Base-by-base conservation (phyloP, 2,329 filamentous ascomycete genomes). In the Fusarium liriodendri region DNA sequence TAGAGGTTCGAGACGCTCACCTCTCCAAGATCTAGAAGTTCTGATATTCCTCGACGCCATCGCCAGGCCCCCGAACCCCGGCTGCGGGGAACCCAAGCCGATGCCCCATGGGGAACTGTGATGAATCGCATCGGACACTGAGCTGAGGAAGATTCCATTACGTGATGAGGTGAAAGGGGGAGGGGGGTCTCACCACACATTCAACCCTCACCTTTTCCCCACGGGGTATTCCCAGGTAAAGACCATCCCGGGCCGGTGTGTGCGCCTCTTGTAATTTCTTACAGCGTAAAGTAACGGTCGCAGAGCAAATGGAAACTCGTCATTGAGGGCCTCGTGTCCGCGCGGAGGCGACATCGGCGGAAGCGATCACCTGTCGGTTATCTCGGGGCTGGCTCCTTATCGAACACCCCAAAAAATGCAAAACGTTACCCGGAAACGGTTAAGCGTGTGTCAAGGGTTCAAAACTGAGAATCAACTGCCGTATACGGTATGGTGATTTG, bases 401-500 rank as follows among this genome's bases (percentile, higher is more conserved):
- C 75, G 67, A 54, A 27, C 22, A 22, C 22, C 22, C 5, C 8
- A 6, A 62, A 64, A 70, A 25, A 55, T 78, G 76, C 64, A 70
- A 78, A 76, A 57, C 29, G 64, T 76, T 78, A 18, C 76, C 76
- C 55, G 18, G 5, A 64, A 69, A 10, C 13, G 42, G 76, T 47
- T 66, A 78, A 74, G 76, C 59, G 62, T 2, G 1, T 14, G 32
- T 50, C 25, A 60, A 65, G 16, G 67, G 62, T 32, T 25, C 25
- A 33, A 73, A 71, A 61, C 52, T 77, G 76, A 77, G 72, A 73
- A 67, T 55, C 29, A 72, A 66, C 67, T 75, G 67, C 76, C 69
- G 33, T 47, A 77, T 68, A 22, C 38, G 62, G 70, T 9, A 62
- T 52, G 55, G 63, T 20, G 32, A 37, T n/a, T 67, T 67, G 66